A percentile compares a stretch with the other conserved stretches of the same genome.
phyloP scores from a whole-genome alignment of 345 rosid species.

The Syzygium grande region DNA sequence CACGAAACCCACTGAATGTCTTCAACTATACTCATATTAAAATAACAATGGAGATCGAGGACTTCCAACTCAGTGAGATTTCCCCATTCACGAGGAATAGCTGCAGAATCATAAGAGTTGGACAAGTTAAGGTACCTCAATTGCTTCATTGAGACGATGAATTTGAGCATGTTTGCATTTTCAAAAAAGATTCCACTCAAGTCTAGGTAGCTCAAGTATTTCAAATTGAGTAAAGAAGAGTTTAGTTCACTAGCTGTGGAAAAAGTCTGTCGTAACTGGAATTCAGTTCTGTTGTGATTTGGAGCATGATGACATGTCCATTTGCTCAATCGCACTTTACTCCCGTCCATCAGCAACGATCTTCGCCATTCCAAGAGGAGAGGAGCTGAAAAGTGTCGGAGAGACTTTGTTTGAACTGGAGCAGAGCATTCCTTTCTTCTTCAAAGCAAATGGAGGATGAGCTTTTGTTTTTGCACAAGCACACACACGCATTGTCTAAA shows the following conservation, averaged over 20 bases:
- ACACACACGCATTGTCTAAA: neutral
- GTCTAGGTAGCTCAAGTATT: neutral
- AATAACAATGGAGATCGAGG: neutral
- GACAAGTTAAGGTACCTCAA: neutral
- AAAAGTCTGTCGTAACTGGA: accelerated
- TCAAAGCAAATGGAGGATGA: neutral
- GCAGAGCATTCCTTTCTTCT: neutral
- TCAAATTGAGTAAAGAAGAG: neutral
- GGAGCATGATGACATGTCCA: slow-evolving; percentile 1
- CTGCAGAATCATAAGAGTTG: neutral
- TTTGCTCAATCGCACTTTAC: neutral
- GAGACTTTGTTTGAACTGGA: neutral
- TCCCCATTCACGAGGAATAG: neutral
- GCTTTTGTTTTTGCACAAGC: neutral
- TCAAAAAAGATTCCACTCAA: neutral
- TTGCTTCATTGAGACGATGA: neutral
- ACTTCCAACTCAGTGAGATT: neutral
- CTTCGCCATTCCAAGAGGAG: neutral
- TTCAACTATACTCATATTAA: accelerated
- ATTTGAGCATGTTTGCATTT: neutral
- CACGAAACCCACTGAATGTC: neutral
- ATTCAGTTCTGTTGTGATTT: accelerated
- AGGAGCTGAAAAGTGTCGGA: neutral
- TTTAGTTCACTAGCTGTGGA: neutral
- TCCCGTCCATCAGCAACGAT: neutral